Evolutionary conservation across 2,329 filamentous ascomycete species (phyloP), one percentile per base, ranked within the genome.

Genomic region (Apiospora koreana): DNA sequence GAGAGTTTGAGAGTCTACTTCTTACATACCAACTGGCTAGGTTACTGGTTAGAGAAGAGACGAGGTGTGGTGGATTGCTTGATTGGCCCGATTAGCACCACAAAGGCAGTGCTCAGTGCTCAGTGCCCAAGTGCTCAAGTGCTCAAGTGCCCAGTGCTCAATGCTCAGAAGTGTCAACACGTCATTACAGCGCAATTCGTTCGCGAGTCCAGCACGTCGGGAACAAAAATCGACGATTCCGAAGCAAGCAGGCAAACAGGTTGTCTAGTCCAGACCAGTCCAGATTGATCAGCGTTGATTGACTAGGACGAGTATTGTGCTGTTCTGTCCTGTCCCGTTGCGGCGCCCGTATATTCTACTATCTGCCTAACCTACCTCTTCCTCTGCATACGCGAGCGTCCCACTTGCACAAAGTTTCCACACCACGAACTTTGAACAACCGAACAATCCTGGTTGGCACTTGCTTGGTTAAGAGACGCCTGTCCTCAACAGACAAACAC

Each of bases 11-110:
- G 38, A 43, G 12, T 43, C 41, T 43, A 43, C 41, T 43, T 43
- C 41, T 12, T 43, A 12, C 41, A 43, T 43, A 18, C 14, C 16
- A 18, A 3, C 41, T n/a, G n/a, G n/a, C n/a, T n/a, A n/a, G n/a
- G n/a, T n/a, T n/a, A n/a, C n/a, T n/a, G n/a, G n/a, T 43, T 25
- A 50, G 50, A 35, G 50, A 58, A 62, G 31, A 62, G 54, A 31
- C 38, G n/a, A n/a, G n/a, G n/a, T n/a, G n/a, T n/a, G n/a, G 54
- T 62, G 54, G 54, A 12, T 38, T 62, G 9, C 54, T 38, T 62
- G 54, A 62, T 62, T 62, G 54, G 54, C 54, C 54, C 54, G 54
- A 62, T 62, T 62, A 62, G 54, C 31, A 62, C 31, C 54, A 35
- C 35, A 38, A 38, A 62, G 31, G 54, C 54, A 62, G 50, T 58